A percentile compares a stretch with the other conserved stretches of the same genome.
phyloP scores from a whole-genome alignment of 2,329 filamentous ascomycete genomes.

The Aspergillus ruber region DNA sequence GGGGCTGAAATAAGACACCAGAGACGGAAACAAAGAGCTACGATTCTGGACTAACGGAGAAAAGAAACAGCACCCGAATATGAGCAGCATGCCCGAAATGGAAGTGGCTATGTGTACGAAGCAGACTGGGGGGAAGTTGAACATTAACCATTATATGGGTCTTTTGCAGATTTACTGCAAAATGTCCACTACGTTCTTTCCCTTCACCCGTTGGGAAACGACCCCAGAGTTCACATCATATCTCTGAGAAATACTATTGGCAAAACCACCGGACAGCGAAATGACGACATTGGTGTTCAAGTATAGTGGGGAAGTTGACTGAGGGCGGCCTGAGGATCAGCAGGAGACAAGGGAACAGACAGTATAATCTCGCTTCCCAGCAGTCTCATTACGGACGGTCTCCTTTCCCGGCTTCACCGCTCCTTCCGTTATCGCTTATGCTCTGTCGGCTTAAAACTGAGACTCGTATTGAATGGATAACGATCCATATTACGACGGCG shows the following conservation, averaged over 20 bases:
- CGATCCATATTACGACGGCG: not conserved
- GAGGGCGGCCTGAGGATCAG: not conserved
- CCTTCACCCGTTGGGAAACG: not conserved
- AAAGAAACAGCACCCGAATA: not conserved
- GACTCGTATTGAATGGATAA: not conserved
- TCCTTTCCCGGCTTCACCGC: conserved; percentile 11
- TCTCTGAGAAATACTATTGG: not conserved
- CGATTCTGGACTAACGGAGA: not conserved
- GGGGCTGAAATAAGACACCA: not conserved
- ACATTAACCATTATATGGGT: not conserved
- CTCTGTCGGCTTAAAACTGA: conserved; percentile 5
- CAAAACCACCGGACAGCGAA: not conserved
- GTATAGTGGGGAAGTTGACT: not conserved
- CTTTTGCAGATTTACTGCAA: not conserved
- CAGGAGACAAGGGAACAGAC: conserved; percentile 1
- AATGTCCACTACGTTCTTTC: not conserved
- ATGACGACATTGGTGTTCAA: not conserved
- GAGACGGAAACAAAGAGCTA: not conserved
- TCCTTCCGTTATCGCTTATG: conserved; percentile 6
- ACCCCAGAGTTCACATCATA: not conserved
- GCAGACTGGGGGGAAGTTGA: not conserved
- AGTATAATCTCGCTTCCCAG: conserved; percentile 1
- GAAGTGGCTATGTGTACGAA: not conserved
- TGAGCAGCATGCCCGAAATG: not conserved
- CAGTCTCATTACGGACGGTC: not conserved